These are phyloP conservation scores for Pythium phragmiticola DNA, from an alignment of 352 stramenopile genomes.

Conservation along the genomic window DNA sequence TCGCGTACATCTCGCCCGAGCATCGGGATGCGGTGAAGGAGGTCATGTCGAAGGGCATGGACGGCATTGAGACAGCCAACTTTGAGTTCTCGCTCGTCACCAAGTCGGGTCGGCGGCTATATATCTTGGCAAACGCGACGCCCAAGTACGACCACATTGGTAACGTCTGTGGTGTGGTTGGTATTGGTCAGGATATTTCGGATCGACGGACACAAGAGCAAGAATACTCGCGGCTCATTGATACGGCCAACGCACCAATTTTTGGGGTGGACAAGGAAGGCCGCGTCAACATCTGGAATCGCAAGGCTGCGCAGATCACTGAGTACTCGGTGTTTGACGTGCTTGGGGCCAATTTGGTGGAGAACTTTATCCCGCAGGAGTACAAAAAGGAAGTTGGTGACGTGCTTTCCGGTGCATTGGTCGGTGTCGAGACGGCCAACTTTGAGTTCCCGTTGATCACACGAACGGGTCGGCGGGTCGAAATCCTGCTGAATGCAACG, in stretches of 20 bases:
- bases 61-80: slow-evolving; percentile 72
- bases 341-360: slow-evolving; percentile 84
- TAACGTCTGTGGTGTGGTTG: slow-evolving; percentile 76
- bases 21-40: slow-evolving; percentile 59
- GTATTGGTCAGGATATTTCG: slow-evolving; percentile 85
- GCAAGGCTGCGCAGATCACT: slow-evolving; percentile 89
- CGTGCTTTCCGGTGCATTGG: slow-evolving; percentile 9
- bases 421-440: slow-evolving; percentile 75
- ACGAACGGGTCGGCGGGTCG: slow-evolving; percentile 44
- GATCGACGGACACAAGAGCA: slow-evolving; percentile 88
- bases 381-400: slow-evolving; percentile 38
- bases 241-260: slow-evolving; percentile 89
- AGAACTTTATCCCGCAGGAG: slow-evolving; percentile 88
- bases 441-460: slow-evolving; percentile 90
- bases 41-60: slow-evolving; percentile 66
- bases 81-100: slow-evolving; percentile 87
- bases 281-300: slow-evolving; percentile 91
- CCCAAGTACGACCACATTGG: slow-evolving; percentile 70
- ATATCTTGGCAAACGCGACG: slow-evolving; percentile 79
- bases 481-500: slow-evolving; percentile 32
- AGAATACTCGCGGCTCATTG: slow-evolving; percentile 87
- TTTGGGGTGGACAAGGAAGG: slow-evolving; percentile 86
- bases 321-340: slow-evolving; percentile 90
- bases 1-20: slow-evolving; percentile 84
- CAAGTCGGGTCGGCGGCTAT: slow-evolving; percentile 57